Evolutionary conservation across 2,329 filamentous ascomycete genomes (phyloP), one percentile per base, ranked within the genome.

Genomic region (Colletotrichum australisinense): DNA sequence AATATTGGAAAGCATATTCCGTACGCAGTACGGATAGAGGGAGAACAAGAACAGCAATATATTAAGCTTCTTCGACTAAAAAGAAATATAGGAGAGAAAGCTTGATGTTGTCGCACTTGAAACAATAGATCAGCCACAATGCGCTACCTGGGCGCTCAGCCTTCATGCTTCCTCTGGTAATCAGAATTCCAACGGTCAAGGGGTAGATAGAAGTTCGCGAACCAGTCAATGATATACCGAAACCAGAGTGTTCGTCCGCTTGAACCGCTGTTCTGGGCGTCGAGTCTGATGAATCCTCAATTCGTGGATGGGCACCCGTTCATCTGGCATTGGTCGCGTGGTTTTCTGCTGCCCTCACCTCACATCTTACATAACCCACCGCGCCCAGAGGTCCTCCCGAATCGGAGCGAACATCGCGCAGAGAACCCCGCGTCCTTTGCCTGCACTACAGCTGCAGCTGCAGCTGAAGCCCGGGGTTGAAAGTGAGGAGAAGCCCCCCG

Each of bases 81-180:
- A 22, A 26, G 32, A 42, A 67, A 55, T 49, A 49, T n/a, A n/a
- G 42, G 42, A n/a, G 42, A n/a, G 62, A 71, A 73, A 66, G 71
- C 49, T 62, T 66, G 38, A 60, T 57, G 22, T 42, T 42, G 46
- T 53, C 56, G 22, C n/a, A 30, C 19, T 62, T 66, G 46, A 66
- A 73, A 73, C 70, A 64, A 64, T 64, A 55, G 42, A 59, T 49
- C 66, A 56, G 66, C 66, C 66, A 49, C 42, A 49, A n/a, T 49
- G 42, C 7, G 19, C 42, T 49, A 49, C 42, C 7, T 49, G 42
- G 42, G 19, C 42, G 38, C 16, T 46, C 42, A 5, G 42, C 42
- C 5, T 49, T 49, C 42, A 49, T 42, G 38, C 6, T 46, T n/a
- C 19, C 42, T 49, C 16, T 49, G 8, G 19, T n/a, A n/a, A 9